These are phyloP conservation scores for Amylocystis lapponica DNA, from an alignment of 768 basidiomycete species.

Conservation along the genomic window DNA sequence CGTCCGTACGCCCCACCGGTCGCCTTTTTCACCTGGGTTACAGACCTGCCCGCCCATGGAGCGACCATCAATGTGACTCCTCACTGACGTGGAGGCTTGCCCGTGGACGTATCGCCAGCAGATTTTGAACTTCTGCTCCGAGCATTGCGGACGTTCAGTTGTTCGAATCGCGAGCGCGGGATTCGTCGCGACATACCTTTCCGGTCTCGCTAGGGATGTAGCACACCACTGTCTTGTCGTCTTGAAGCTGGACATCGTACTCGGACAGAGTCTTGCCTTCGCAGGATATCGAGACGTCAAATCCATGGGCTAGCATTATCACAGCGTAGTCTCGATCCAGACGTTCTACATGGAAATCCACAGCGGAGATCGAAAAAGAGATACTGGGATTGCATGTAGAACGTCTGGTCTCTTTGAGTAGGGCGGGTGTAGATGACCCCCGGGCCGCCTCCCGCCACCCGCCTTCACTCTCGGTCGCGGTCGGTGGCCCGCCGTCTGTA, in stretches of 20 bases:
- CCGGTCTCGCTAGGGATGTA: slow-evolving; percentile 13
- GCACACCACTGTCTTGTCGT: slow-evolving; percentile 10
- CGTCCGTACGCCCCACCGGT: background rate
- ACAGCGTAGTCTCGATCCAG: too few species aligned
- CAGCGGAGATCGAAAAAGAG: too few species aligned
- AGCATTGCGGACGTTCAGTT: background rate
- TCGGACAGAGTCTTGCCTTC: slow-evolving; percentile 10
- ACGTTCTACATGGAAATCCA: too few species aligned
- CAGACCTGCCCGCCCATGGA: slow-evolving; percentile 10
- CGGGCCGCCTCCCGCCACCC: too few species aligned
- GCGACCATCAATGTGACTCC: slow-evolving; percentile 2
- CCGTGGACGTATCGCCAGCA: slow-evolving; percentile 12
- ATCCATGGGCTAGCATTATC: too few species aligned
- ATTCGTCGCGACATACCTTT: slow-evolving; percentile 5
- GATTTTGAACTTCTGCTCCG: slow-evolving; percentile 6
- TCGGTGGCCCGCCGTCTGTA: too few species aligned
- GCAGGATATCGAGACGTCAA: slow-evolving; percentile 10
- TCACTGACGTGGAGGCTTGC: slow-evolving; percentile 3
- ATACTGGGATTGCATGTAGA: too few species aligned
- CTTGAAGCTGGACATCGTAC: slow-evolving; percentile 8
- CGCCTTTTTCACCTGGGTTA: slow-evolving; percentile 5
- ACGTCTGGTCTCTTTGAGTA: too few species aligned
- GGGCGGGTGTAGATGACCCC: too few species aligned
- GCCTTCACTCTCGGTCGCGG: too few species aligned
- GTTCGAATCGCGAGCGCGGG: background rate